phyloP scores from a whole-genome alignment of 495 filamentous ascomycete genomes.

The Cetradonia linearis region DNA sequence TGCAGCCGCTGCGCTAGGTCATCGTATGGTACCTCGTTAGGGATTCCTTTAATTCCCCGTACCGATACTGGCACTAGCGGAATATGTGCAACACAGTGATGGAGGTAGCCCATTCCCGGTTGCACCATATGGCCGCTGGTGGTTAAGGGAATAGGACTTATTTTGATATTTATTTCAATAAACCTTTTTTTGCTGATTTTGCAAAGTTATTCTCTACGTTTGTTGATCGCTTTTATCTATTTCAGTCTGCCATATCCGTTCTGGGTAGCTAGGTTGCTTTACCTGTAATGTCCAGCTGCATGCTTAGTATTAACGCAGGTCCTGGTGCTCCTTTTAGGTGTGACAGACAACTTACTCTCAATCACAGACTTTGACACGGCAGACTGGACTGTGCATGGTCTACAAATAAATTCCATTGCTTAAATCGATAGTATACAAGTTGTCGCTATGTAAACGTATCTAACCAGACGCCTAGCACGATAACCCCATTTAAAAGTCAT shows the following conservation, averaged over 20 bases:
- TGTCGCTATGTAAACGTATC: not conserved
- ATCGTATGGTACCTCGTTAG: too few relatives aligned
- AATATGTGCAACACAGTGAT: too few relatives aligned
- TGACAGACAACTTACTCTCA: not conserved
- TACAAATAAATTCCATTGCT: not conserved
- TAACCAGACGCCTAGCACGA: not conserved
- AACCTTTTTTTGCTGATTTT: not conserved
- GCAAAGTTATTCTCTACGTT: not conserved
- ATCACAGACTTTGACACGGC: not conserved
- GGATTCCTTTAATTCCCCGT: too few relatives aligned
- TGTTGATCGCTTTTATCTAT: not conserved
- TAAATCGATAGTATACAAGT: not conserved
- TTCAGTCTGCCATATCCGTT: not conserved
- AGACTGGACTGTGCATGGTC: not conserved
- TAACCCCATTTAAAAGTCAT: conserved; percentile 7
- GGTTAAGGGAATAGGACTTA: too few relatives aligned
- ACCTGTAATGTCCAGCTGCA: not conserved
- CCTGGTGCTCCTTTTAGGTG: not conserved
- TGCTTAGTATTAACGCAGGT: not conserved
- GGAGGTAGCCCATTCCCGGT: too few relatives aligned
- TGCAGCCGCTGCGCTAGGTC: too few relatives aligned
- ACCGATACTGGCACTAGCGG: too few relatives aligned
- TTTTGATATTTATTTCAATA: too few relatives aligned
- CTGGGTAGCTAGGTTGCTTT: not conserved
- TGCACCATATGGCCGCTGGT: too few relatives aligned